Conservation (phyloP, 345 rosid species). For the Excoecaria cochinchinensis region DNA sequence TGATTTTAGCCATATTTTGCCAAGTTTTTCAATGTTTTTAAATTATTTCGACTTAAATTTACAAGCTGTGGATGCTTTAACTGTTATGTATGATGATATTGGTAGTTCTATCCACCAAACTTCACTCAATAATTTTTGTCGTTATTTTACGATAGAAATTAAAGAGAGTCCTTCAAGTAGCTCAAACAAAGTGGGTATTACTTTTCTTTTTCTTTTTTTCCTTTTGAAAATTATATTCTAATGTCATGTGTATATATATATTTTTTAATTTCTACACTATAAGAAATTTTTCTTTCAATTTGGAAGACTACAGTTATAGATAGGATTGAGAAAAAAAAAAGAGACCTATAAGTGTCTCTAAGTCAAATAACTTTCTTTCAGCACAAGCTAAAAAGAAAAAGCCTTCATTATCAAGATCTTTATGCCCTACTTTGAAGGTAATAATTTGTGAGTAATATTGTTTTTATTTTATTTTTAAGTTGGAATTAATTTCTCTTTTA, state of each 20-base stretch:
- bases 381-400: constrained; percentile 27
- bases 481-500: no score
- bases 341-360: constrained; percentile 11
- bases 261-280: no score
- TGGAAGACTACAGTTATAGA: constrained; percentile 8
- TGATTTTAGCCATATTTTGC: constrained; percentile 21
- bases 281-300: background rate
- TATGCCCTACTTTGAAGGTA: constrained; percentile 39
- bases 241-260: no score
- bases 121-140: constrained; percentile 7
- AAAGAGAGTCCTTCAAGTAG: constrained; percentile 26
- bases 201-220: constrained; percentile 1
- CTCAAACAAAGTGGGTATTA: constrained; percentile 30
- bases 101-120: constrained; percentile 25
- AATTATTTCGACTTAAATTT: constrained; percentile 33
- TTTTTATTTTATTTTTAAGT: background rate
- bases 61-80: constrained; percentile 24
- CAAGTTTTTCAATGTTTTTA: constrained; percentile 23
- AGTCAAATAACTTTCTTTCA: constrained; percentile 19
- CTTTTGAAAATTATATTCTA: no score
- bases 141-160: constrained; percentile 9
- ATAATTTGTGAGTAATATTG: background rate
- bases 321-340: constrained; percentile 20
- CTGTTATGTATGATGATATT: constrained; percentile 9
- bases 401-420: constrained; percentile 18